Evolutionary conservation across 2,329 filamentous ascomycete species (phyloP).

Genomic region (Shiraia bambusicola): DNA sequence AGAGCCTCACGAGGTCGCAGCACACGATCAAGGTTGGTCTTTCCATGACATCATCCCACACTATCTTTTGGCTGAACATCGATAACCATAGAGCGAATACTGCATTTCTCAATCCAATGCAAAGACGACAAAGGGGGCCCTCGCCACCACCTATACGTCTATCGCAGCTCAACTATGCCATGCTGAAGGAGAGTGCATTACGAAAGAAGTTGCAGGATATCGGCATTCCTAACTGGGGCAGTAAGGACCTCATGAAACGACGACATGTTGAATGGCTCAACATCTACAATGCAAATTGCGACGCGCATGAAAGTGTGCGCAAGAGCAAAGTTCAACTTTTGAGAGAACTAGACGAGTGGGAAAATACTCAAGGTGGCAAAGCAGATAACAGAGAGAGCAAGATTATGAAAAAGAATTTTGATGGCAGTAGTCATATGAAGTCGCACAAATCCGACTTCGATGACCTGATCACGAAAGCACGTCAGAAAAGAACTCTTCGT

Average conservation of each 20-base stretch:
- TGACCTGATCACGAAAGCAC: constrained; percentile 75
- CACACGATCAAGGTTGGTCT: constrained; percentile 34
- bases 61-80: constrained; percentile 8
- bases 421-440: constrained; percentile 72
- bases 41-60: constrained; percentile 1
- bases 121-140: constrained; percentile 37
- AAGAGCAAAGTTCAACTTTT: constrained; percentile 71
- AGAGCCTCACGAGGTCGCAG: constrained; percentile 29
- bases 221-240: constrained; percentile 71
- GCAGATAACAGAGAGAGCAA: constrained; percentile 44
- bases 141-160: constrained; percentile 51
- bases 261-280: constrained; percentile 94
- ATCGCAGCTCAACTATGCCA: constrained; percentile 79
- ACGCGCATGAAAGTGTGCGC: constrained; percentile 65
- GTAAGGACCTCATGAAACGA: constrained; percentile 68
- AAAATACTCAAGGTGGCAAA: constrained; percentile 72
- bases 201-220: constrained; percentile 80
- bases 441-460: constrained; percentile 76
- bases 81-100: constrained; percentile 19
- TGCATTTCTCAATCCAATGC: constrained; percentile 23
- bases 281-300: constrained; percentile 95
- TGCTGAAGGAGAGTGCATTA: constrained; percentile 77
- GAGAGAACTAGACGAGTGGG: constrained; percentile 81
- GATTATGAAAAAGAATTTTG: constrained; percentile 86
- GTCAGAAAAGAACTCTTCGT: constrained; percentile 52